Percentiles rank a stretch among this genome's conserved stretches.
Conservation (phyloP, 176 grass and related monocot species). For the Metroxylon sagu region DNA sequence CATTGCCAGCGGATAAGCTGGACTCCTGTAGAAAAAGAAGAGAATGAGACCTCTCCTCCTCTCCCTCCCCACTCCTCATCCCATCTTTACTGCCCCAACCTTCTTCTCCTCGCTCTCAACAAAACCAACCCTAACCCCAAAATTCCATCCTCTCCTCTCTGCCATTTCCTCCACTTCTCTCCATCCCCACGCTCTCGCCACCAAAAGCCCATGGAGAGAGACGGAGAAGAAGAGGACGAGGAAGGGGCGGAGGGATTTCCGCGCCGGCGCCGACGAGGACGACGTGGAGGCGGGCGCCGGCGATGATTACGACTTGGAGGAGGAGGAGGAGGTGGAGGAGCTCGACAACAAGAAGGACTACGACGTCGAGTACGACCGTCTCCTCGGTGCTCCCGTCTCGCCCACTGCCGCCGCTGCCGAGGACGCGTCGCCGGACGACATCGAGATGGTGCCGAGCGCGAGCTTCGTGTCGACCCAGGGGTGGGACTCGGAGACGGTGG, state of each 20-base stretch:
- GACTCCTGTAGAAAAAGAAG: no score
- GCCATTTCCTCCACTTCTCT: neutral
- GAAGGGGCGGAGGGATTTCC: constrained; percentile 20
- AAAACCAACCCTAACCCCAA: constrained; percentile 15
- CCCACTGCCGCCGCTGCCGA: constrained; percentile 1
- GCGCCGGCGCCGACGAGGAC: constrained; percentile 46
- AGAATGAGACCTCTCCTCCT: constrained; percentile 14
- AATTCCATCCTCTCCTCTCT: neutral
- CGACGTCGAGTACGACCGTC: constrained; percentile 90
- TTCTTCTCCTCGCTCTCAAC: constrained; percentile 13
- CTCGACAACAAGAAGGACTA: constrained; percentile 90
- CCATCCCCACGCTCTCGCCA: neutral
- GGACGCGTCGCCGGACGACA: constrained; percentile 34
- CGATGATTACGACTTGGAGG: constrained; percentile 35
- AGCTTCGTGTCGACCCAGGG: constrained; percentile 75
- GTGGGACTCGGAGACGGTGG: constrained; percentile 65
- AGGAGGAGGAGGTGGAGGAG: constrained; percentile 58
- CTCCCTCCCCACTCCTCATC: constrained; percentile 17
- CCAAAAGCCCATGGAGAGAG: neutral
- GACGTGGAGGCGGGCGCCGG: constrained; percentile 32
- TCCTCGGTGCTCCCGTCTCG: constrained; percentile 30
- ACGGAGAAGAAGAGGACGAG: neutral
- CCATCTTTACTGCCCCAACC: neutral
- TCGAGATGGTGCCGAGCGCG: constrained; percentile 52
- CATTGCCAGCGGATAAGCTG: no score